phyloP scores from a whole-genome alignment of 257 asterid species.

The Solanum appendiculatum region DNA sequence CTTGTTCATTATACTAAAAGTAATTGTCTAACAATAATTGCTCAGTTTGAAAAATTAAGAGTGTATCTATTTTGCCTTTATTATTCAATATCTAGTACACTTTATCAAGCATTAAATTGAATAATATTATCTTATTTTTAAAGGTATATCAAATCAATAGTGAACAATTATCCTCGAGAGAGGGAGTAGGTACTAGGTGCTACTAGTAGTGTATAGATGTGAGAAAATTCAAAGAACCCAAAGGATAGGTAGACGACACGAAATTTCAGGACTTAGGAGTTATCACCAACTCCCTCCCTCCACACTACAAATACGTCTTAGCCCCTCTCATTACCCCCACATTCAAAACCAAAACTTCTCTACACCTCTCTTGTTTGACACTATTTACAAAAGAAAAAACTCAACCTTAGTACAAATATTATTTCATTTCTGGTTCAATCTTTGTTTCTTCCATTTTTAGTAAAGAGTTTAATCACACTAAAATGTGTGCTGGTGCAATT shows the following conservation, averaged over 20 bases:
- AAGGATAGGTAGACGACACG: background rate
- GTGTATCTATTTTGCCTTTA: too few species aligned
- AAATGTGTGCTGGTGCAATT: constrained; percentile 87
- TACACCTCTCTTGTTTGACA: background rate
- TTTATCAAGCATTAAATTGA: too few species aligned
- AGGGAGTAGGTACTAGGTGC: background rate
- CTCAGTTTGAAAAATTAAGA: too few species aligned
- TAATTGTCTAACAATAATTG: too few species aligned
- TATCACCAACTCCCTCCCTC: background rate
- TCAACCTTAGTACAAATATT: background rate
- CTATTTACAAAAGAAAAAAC: background rate
- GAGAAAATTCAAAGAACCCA: background rate
- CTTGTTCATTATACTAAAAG: too few species aligned
- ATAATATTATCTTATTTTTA: too few species aligned
- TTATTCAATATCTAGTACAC: too few species aligned
- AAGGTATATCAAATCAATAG: too few species aligned
- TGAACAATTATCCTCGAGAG: too few species aligned
- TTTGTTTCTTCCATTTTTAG: background rate
- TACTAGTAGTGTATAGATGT: background rate
- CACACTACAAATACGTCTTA: background rate
- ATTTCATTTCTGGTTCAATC: background rate
- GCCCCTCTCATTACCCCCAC: background rate
- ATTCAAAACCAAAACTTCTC: background rate
- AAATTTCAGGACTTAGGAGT: background rate
- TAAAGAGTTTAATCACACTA: background rate